These are phyloP conservation scores for Smithsoniella earleae DNA, from an alignment of 163 green algal genomes.

Conservation along the genomic window DNA sequence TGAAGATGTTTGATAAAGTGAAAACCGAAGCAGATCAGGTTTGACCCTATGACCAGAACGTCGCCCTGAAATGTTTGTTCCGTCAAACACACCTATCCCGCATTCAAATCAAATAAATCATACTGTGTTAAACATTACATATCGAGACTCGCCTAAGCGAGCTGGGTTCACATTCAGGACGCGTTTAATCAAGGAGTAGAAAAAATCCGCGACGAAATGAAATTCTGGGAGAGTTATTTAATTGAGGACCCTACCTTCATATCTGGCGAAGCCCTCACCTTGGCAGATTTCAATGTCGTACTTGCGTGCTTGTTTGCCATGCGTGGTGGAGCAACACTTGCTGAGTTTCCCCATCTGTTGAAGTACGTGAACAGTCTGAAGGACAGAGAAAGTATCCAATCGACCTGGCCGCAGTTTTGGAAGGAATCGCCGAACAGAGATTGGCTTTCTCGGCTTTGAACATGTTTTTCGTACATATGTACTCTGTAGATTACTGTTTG, in stretches of 20 bases:
- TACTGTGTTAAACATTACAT: too few relatives aligned
- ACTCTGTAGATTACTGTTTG: too few relatives aligned
- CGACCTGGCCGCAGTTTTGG: not conserved
- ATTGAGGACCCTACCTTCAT: not conserved
- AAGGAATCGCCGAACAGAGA: too few relatives aligned
- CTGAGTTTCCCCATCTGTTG: not conserved
- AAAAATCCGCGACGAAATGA: not conserved
- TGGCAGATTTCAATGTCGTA: not conserved
- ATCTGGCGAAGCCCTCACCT: not conserved
- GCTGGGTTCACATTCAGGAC: constrained; percentile 14
- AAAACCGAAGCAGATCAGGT: not conserved
- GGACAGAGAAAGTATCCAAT: not conserved
- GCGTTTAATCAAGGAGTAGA: not conserved
- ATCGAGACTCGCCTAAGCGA: too few relatives aligned
- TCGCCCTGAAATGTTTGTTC: too few relatives aligned
- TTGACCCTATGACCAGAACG: not conserved
- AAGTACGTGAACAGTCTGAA: not conserved
- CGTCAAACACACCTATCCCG: too few relatives aligned
- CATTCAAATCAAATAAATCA: too few relatives aligned
- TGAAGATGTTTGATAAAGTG: not conserved
- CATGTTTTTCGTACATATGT: too few relatives aligned
- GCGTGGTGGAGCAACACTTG: not conserved
- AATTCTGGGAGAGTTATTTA: constrained; percentile 1
- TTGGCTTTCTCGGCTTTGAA: too few relatives aligned
- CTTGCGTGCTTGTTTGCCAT: not conserved